Conservation (phyloP, 768 basidiomycete species). For the Tylopilus sp. region DNA sequence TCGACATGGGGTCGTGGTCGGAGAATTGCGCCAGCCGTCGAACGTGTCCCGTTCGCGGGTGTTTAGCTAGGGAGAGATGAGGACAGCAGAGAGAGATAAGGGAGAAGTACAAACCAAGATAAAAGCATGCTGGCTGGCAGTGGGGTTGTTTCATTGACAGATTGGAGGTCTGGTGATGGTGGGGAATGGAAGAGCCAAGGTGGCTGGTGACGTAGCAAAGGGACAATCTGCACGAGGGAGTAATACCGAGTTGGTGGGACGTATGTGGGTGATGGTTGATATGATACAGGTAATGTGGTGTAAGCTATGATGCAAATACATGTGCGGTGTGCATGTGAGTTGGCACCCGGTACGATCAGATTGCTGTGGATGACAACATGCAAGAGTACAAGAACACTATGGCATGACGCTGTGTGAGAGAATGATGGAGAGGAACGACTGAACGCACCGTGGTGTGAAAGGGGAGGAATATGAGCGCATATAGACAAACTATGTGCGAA, state of each 20-base stretch:
- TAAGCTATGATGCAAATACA: conserved; percentile 26
- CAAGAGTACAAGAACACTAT: conserved; percentile 6
- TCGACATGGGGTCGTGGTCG: conserved; percentile 58
- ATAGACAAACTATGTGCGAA: conserved; percentile 12
- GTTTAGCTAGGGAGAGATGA: background rate
- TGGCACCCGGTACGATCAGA: conserved; percentile 7
- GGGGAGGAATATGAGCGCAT: conserved; percentile 1
- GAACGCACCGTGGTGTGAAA: conserved; percentile 8
- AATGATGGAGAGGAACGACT: background rate
- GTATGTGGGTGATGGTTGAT: conserved; percentile 16
- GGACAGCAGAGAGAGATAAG: background rate
- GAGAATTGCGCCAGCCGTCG: conserved; percentile 56
- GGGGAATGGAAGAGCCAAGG: conserved; percentile 13
- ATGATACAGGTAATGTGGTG: conserved; percentile 26
- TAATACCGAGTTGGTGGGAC: conserved; percentile 1
- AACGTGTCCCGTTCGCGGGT: conserved; percentile 56
- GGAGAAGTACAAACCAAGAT: conserved; percentile 34
- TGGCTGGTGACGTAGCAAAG: conserved; percentile 11
- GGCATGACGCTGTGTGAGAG: conserved; percentile 17
- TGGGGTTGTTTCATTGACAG: too few relatives aligned
- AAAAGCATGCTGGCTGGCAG: conserved; percentile 38
- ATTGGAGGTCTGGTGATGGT: conserved; percentile 14
- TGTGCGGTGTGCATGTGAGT: conserved; percentile 19
- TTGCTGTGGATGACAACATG: conserved; percentile 6
- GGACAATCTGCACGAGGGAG: conserved; percentile 2